Base-by-base conservation (phyloP, 306 rosid species). In the Psophocarpus tetragonolobus region DNA sequence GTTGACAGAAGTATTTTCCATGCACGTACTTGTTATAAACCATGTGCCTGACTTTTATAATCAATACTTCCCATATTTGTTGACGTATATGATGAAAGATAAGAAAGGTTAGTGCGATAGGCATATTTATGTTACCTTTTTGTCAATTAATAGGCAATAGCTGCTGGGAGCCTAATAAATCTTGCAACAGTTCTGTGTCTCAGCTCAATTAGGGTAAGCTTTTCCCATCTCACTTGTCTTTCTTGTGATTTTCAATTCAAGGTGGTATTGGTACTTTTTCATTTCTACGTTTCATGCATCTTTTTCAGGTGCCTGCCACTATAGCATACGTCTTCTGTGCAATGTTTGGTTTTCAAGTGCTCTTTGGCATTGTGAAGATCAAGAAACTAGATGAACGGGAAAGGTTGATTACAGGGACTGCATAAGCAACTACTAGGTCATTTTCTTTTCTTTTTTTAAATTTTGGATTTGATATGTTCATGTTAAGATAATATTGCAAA, bases 141-240 rank as follows among this genome's bases (percentile, higher is more conserved):
- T 81, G 74, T 77, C 71, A 63, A 79, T 80, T 69, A 68, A 87
- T 93, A 96, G 99, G 94, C 90, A 15, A 90, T 96, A 61, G 99
- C 90, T 80, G 97, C 90, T 68, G 99, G 99, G 83, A 96, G 99
- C 88, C 83, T 96, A 41, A 85, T 96, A 83, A 96, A 96, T 86
- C 98, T 96, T 71, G 99, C 96, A 73, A 92, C 99, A 75, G 63
- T 96, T 83, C 85, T 92, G 81, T 88, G 86, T 84, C 86, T 92
- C 44, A 88, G 87, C 87, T 85, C 99, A 58, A 80, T 92, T 80
- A 90, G 90, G 61, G 99, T 96, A 86, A 85, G 91, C 58, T 69
- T 41, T 76, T 76, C 44, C 26, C 18, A 32, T 65, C 65, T 41
- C 26, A 61, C 56, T 21, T 47, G 47, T 33, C 26, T 77, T 29